phyloP scores from a whole-genome alignment of 169 alveolate genomes.

The Babesia caballi region DNA sequence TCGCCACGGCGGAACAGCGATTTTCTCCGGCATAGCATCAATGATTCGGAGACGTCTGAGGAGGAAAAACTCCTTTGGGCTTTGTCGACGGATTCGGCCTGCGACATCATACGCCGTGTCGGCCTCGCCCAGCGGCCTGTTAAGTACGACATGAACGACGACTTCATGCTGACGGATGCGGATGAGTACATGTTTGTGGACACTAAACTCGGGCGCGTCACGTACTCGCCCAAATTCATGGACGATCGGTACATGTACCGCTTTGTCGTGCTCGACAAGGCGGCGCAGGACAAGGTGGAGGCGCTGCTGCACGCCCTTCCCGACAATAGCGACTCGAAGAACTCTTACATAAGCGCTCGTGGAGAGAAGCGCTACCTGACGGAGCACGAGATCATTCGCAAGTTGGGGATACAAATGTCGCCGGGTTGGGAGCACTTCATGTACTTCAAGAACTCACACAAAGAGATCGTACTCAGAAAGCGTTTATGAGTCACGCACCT shows the following conservation, averaged over 20 bases:
- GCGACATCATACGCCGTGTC: conserved; percentile 8
- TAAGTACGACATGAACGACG: conserved; percentile 54
- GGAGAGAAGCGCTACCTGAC: conserved; percentile 55
- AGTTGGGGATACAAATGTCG: conserved; percentile 63
- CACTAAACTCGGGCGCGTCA: conserved; percentile 54
- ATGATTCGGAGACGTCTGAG: too few relatives aligned
- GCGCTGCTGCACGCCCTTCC: conserved; percentile 25
- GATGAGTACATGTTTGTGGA: conserved; percentile 54
- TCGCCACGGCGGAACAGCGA: not conserved
- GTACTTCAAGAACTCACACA: conserved; percentile 49
- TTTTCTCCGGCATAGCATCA: not conserved
- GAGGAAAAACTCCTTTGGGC: conserved; percentile 13
- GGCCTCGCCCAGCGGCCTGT: conserved; percentile 20
- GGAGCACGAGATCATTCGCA: conserved; percentile 47
- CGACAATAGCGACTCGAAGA: not conserved
- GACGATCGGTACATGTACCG: conserved; percentile 60
- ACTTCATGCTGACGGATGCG: conserved; percentile 64
- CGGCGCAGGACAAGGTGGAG: conserved; percentile 63
- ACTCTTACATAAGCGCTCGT: not conserved
- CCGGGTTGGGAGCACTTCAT: conserved; percentile 68
- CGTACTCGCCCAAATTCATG: conserved; percentile 62
- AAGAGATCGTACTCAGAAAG: conserved; percentile 60
- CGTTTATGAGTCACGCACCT: conserved; percentile 13
- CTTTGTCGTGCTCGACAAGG: conserved; percentile 49
- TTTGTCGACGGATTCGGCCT: conserved; percentile 57